Evolutionary conservation across 805 yeast species (phyloP).

Genomic region (Huiozyma naganishii): DNA sequence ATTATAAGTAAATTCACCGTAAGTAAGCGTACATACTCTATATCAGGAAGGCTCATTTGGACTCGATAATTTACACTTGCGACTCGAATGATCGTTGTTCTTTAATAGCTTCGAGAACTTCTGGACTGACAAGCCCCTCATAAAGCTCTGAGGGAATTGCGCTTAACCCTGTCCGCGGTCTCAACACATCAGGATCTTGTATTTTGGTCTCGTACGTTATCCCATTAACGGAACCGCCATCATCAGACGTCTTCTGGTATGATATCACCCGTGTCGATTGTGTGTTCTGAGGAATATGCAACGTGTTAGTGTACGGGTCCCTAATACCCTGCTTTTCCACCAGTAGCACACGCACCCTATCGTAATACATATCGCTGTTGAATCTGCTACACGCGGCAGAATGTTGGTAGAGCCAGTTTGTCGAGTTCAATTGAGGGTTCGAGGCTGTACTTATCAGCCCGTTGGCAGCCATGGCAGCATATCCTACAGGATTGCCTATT

Average conservation of each 20-base stretch:
- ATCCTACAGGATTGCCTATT: conserved; percentile 21
- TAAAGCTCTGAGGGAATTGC: conserved; percentile 50
- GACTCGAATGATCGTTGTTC: conserved; percentile 48
- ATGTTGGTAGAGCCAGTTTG: conserved; percentile 77
- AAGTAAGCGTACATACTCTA: no score
- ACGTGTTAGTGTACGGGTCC: conserved; percentile 79
- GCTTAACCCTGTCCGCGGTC: conserved; percentile 49
- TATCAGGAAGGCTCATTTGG: no score
- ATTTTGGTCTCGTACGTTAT: conserved; percentile 39
- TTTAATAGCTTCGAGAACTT: conserved; percentile 46
- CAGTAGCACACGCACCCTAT: conserved; percentile 40
- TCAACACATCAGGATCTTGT: conserved; percentile 36
- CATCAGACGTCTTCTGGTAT: conserved; percentile 12
- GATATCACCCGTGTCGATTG: conserved; percentile 49
- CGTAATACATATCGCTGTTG: conserved; percentile 50
- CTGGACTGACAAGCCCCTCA: conserved; percentile 47
- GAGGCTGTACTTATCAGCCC: conserved; percentile 16
- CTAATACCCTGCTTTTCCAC: conserved; percentile 43
- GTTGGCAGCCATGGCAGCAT: conserved; percentile 24
- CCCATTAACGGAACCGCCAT: conserved; percentile 20
- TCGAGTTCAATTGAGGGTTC: conserved; percentile 39
- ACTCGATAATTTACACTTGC: not conserved
- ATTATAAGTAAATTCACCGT: conserved; percentile 1
- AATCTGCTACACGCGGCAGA: conserved; percentile 67
- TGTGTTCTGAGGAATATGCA: conserved; percentile 59